phyloP scores from a whole-genome alignment of 306 rosid species.

The Abrus pulchellus region DNA sequence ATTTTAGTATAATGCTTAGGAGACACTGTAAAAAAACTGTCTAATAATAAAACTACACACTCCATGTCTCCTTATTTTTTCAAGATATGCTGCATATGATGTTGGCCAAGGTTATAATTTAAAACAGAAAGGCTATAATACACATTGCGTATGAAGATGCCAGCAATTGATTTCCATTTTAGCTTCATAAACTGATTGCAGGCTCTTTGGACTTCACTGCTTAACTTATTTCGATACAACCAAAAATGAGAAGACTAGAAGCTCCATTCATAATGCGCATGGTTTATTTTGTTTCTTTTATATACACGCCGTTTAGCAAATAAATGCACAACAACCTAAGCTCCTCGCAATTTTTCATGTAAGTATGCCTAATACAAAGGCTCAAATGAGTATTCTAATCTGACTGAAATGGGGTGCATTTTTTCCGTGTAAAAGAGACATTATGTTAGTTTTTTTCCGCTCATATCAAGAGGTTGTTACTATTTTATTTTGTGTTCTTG shows the following conservation, averaged over 20 bases:
- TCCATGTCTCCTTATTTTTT: background rate
- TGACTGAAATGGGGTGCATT: slow-evolving; percentile 1
- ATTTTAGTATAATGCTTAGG: too few relatives aligned
- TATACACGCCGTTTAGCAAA: slow-evolving; percentile 8
- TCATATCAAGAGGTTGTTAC: slow-evolving; percentile 18
- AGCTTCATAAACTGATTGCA: slow-evolving; percentile 27
- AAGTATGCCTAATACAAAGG: slow-evolving; percentile 14
- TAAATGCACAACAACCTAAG: background rate
- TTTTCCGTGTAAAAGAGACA: slow-evolving; percentile 36
- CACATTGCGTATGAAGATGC: slow-evolving; percentile 29
- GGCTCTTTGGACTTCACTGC: slow-evolving; percentile 36
- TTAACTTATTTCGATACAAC: slow-evolving; percentile 40
- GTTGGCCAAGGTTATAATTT: background rate
- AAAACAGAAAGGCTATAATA: slow-evolving; percentile 23
- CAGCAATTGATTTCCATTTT: background rate
- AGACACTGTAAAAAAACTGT: too few relatives aligned
- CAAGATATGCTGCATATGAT: slow-evolving; percentile 6
- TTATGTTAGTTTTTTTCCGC: background rate
- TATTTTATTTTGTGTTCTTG: slow-evolving; percentile 24
- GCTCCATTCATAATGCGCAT: slow-evolving; percentile 42
- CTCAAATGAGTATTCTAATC: slow-evolving; percentile 26
- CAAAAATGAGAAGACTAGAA: slow-evolving; percentile 28
- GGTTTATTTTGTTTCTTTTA: slow-evolving; percentile 33
- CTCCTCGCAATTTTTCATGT: slow-evolving; percentile 37
- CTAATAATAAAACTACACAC: background rate